phyloP scores from a whole-genome alignment of 2,329 filamentous ascomycete species.

The Colletotrichum truncatum region DNA sequence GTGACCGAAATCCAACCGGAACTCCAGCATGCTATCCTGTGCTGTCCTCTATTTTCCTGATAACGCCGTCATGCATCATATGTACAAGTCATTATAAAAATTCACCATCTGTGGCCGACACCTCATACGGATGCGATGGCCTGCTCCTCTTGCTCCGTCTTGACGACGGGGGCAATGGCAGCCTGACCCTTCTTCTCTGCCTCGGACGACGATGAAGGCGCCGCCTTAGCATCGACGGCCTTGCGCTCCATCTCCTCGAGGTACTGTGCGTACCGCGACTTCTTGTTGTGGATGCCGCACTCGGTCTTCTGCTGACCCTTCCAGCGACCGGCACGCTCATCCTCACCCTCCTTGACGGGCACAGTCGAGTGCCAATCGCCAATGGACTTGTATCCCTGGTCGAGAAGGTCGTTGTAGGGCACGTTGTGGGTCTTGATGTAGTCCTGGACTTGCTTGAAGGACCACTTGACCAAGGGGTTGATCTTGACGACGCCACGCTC shows the following conservation, averaged over 20 bases:
- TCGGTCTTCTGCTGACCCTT: conserved; percentile 96
- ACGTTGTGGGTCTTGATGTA: conserved; percentile 90
- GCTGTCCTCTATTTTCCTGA: conserved; percentile 17
- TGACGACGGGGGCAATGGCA: conserved; percentile 28
- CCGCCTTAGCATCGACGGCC: conserved; percentile 59
- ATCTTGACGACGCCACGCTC: conserved; percentile 94
- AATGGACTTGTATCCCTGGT: conserved; percentile 96
- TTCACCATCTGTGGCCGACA: not conserved
- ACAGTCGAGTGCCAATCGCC: conserved; percentile 98
- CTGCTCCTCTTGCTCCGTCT: conserved; percentile 31
- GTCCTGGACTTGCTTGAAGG: conserved; percentile 85
- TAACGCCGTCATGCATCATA: conserved; percentile 29
- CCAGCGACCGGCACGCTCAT: conserved; percentile 96
- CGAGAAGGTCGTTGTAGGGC: conserved; percentile 91
- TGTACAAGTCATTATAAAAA: conserved; percentile 28
- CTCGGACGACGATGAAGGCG: conserved; percentile 32
- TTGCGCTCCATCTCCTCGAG: conserved; percentile 78
- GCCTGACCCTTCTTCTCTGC: conserved; percentile 32
- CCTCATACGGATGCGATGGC: conserved; percentile 10
- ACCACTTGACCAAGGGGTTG: conserved; percentile 96
- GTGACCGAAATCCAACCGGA: conserved; percentile 11
- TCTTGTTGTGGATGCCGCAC: conserved; percentile 98
- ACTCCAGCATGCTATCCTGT: conserved; percentile 27
- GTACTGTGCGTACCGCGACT: conserved; percentile 91
- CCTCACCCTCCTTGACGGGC: conserved; percentile 89